These are phyloP conservation scores for Colletotrichum australisinense DNA, from an alignment of 2,329 filamentous ascomycete genomes.

Conservation along the genomic window DNA sequence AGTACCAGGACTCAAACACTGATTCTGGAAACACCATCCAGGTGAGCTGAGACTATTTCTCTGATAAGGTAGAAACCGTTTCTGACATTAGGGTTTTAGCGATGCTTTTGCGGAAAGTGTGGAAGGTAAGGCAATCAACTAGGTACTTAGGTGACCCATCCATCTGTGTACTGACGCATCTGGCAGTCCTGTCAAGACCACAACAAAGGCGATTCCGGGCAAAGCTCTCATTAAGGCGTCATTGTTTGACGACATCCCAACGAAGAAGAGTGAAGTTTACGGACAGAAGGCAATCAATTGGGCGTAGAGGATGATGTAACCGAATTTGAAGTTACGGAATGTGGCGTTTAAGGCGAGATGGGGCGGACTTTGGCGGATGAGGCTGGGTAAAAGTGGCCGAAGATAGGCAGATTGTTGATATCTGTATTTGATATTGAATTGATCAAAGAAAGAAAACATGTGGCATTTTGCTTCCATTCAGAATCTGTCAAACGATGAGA, in stretches of 20 bases:
- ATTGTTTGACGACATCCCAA: constrained; percentile 26
- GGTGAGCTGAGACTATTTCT: not conserved
- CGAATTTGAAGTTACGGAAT: not conserved
- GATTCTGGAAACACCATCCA: constrained; percentile 23
- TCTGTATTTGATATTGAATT: too few species aligned
- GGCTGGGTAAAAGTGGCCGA: not conserved
- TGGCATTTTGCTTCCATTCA: too few species aligned
- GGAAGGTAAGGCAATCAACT: constrained; percentile 3
- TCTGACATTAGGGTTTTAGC: not conserved
- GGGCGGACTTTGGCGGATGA: not conserved
- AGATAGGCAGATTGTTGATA: not conserved
- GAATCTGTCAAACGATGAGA: not conserved
- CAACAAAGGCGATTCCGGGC: not conserved
- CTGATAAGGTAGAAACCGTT: not conserved
- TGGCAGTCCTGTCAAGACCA: constrained; percentile 13
- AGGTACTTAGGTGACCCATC: not conserved
- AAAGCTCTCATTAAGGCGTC: constrained; percentile 26
- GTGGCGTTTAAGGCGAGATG: not conserved
- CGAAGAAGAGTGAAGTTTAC: constrained; percentile 3
- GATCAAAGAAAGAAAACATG: too few species aligned
- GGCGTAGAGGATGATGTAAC: not conserved
- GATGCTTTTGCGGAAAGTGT: constrained; percentile 27
- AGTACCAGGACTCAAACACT: constrained; percentile 25
- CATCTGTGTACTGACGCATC: not conserved
- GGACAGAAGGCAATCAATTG: constrained; percentile 8